A percentile compares a stretch with the other conserved stretches of the same genome.
phyloP scores from a whole-genome alignment of 139 green algal genomes.

The Picochlorum sp. region DNA sequence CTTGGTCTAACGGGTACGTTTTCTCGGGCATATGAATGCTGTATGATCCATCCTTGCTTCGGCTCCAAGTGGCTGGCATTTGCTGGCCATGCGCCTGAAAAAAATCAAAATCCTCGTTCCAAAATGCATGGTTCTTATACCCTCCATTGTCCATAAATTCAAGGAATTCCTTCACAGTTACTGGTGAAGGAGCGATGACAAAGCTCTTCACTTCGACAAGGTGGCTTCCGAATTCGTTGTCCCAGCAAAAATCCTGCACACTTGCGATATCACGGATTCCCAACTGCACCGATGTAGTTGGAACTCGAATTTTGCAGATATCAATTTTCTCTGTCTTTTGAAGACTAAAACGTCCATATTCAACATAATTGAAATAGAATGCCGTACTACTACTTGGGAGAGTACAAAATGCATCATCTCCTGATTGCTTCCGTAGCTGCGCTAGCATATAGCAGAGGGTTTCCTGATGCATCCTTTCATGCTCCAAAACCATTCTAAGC shows the following conservation, averaged over 20 bases:
- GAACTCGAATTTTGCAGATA: background rate
- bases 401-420: background rate
- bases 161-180: slow-evolving; percentile 39
- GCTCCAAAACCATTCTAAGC: slow-evolving; percentile 26
- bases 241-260: slow-evolving; percentile 37
- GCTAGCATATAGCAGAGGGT: slow-evolving; percentile 54
- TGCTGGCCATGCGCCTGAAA: slow-evolving; percentile 12
- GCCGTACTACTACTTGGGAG: background rate
- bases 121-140: slow-evolving; percentile 28
- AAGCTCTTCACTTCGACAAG: slow-evolving; percentile 7
- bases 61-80: slow-evolving; percentile 37
- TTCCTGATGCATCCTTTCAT: slow-evolving; percentile 55
- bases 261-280: slow-evolving; percentile 3
- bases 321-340: background rate
- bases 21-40: slow-evolving; percentile 31
- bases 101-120: slow-evolving; percentile 23
- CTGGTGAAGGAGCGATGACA: slow-evolving; percentile 10
- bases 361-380: background rate
- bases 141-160: slow-evolving; percentile 30
- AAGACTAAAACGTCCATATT: background rate
- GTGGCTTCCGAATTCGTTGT: slow-evolving; percentile 39
- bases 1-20: slow-evolving; percentile 15
- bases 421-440: slow-evolving; percentile 21
- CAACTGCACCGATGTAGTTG: background rate
- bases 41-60: slow-evolving; percentile 1